Conservation (phyloP, 352 stramenopile species). For the Globisporangium emineosum region DNA sequence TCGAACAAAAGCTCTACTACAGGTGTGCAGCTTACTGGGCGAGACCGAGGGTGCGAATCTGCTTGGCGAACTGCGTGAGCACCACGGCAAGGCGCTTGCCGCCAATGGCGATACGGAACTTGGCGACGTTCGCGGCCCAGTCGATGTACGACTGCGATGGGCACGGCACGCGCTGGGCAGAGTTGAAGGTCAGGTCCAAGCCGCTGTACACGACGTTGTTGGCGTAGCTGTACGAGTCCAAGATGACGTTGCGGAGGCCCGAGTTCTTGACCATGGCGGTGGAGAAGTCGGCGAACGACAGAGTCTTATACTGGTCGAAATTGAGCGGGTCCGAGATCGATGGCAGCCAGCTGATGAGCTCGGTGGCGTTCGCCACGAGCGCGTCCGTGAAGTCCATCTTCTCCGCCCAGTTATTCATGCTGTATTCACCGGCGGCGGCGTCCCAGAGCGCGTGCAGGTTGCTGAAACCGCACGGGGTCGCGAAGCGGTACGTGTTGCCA, state of each 20-base stretch:
- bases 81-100: conserved; percentile 53
- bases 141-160: conserved; percentile 31
- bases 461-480: conserved; percentile 36
- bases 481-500: conserved; percentile 60
- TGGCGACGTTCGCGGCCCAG: conserved; percentile 32
- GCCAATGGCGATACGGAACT: conserved; percentile 44
- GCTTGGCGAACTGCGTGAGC: conserved; percentile 49
- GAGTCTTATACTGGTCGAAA: conserved; percentile 35
- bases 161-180: conserved; percentile 16
- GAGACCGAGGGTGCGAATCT: conserved; percentile 37
- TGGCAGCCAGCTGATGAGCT: conserved; percentile 37
- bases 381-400: conserved; percentile 18
- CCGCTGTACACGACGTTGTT: conserved; percentile 33
- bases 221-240: conserved; percentile 49
- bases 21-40: conserved; percentile 18
- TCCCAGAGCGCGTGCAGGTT: conserved; percentile 76
- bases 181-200: conserved; percentile 30
- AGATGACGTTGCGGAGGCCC: conserved; percentile 26
- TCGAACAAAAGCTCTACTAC: not conserved
- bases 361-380: conserved; percentile 38
- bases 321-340: conserved; percentile 34
- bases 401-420: conserved; percentile 47
- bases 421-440: conserved; percentile 43
- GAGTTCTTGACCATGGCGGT: conserved; percentile 27
- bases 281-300: conserved; percentile 34